Percentiles rank a stretch among this genome's conserved stretches.
Conservation (phyloP, 2,329 filamentous ascomycete species). For the Colletotrichum gigasporum region DNA sequence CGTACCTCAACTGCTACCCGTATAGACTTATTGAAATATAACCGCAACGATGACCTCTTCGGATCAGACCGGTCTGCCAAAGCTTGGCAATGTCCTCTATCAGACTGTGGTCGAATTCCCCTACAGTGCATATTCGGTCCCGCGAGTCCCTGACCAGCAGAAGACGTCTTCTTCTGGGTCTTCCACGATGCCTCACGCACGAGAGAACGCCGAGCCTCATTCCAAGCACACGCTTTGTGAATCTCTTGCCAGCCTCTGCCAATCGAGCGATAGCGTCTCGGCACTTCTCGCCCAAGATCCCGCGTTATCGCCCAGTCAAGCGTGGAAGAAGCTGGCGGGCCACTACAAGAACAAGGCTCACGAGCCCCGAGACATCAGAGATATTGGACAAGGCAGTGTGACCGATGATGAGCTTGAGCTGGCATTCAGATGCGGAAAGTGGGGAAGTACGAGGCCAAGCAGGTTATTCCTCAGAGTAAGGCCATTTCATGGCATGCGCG, state of each 20-base stretch:
- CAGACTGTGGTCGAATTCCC: background rate
- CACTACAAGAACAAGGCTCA: no score
- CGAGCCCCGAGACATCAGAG: no score
- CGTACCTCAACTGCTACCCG: no score
- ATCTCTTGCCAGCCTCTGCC: background rate
- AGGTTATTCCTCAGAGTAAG: conserved; percentile 71
- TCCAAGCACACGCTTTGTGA: background rate
- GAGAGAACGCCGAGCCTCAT: background rate
- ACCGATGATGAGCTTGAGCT: background rate
- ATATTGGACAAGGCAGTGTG: background rate
- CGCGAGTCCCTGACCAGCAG: conserved; percentile 3
- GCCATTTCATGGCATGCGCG: no score
- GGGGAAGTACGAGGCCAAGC: conserved; percentile 71
- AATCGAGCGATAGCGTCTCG: conserved; percentile 5
- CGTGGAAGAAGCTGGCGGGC: no score
- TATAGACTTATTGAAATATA: background rate
- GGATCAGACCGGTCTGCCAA: background rate
- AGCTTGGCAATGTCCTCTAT: background rate
- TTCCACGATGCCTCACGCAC: no score
- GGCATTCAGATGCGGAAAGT: conserved; percentile 59
- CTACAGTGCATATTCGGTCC: conserved; percentile 3
- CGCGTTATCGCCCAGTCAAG: no score
- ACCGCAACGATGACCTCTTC: background rate
- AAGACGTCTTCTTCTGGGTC: background rate
- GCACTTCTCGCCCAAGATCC: background rate